These are phyloP conservation scores for Trichosporon ovoides DNA, from an alignment of 1,284 basidiomycete genomes.

Conservation along the genomic window DNA sequence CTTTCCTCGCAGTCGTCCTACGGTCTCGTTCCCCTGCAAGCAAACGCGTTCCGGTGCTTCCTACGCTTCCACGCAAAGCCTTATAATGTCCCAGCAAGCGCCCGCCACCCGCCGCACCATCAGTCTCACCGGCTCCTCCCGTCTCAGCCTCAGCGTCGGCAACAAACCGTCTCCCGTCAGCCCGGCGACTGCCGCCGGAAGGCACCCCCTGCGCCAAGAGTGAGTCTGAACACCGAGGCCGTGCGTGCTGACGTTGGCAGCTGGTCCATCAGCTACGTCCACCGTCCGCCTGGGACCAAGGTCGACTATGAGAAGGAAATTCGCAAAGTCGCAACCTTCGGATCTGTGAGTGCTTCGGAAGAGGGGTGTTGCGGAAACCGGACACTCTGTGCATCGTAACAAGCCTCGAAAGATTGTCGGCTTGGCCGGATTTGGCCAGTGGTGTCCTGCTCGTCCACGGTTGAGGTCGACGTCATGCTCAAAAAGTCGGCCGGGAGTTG, in stretches of 20 bases:
- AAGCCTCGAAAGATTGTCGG: too few relatives aligned
- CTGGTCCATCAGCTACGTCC: constrained; percentile 49
- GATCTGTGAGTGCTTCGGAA: constrained; percentile 39
- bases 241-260: constrained; percentile 22
- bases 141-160: constrained; percentile 40
- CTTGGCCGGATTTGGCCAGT: too few relatives aligned
- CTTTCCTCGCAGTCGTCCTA: too few relatives aligned
- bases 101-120: constrained; percentile 30
- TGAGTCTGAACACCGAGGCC: constrained; percentile 23
- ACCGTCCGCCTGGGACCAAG: constrained; percentile 48
- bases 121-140: constrained; percentile 39
- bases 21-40: neutral
- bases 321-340: constrained; percentile 48
- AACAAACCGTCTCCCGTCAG: constrained; percentile 25
- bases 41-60: neutral
- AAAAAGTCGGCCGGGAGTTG: too few relatives aligned
- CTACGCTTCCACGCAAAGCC: neutral
- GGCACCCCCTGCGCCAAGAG: constrained; percentile 48
- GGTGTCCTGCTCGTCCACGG: too few relatives aligned
- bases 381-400: too few relatives aligned
- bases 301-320: constrained; percentile 50
- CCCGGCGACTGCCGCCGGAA: constrained; percentile 22
- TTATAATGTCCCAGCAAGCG: constrained; percentile 16
- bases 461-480: too few relatives aligned
- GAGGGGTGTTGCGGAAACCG: too few relatives aligned